A percentile compares a stretch with the other conserved stretches of the same genome.
Conservation (phyloP, 2,329 filamentous ascomycete genomes). For the Fusarium cicatricum region DNA sequence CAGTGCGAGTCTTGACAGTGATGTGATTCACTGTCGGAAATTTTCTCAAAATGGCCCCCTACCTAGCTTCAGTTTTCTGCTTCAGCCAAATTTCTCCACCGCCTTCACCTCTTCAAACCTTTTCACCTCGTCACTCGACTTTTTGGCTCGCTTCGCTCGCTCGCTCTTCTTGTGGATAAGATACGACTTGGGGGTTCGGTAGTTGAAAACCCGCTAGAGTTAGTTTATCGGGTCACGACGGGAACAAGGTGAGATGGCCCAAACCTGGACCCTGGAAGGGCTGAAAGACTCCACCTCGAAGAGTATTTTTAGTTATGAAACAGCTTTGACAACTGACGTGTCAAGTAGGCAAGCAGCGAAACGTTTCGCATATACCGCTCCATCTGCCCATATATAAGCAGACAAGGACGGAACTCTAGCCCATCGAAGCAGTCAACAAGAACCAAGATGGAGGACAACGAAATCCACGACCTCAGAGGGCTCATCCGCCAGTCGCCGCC, state of each 20-base stretch:
- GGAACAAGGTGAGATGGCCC: constrained; percentile 9
- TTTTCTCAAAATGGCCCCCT: background rate
- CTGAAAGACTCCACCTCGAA: constrained; percentile 17
- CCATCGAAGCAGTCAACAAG: too few relatives aligned
- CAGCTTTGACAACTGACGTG: constrained; percentile 1
- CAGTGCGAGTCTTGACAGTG: background rate
- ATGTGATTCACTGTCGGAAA: background rate
- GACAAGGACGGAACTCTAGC: too few relatives aligned
- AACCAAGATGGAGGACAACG: constrained; percentile 25
- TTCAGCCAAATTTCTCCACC: background rate
- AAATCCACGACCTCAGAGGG: constrained; percentile 31
- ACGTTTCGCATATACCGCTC: background rate
- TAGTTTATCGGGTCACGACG: constrained; percentile 23
- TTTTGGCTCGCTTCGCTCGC: background rate
- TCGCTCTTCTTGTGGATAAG: constrained; percentile 17
- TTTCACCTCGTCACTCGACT: background rate
- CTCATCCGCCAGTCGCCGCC: constrained; percentile 51
- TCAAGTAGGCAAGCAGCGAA: constrained; percentile 17
- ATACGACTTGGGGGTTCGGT: background rate
- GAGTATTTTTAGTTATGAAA: constrained; percentile 12
- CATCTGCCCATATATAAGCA: constrained; percentile 1
- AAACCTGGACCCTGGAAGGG: constrained; percentile 9
- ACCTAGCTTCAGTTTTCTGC: background rate
- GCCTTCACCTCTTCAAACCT: background rate
- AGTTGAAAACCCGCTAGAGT: constrained; percentile 16